Evolutionary conservation across 805 yeast species (phyloP).

Genomic region (Candida cerambycidarum): DNA sequence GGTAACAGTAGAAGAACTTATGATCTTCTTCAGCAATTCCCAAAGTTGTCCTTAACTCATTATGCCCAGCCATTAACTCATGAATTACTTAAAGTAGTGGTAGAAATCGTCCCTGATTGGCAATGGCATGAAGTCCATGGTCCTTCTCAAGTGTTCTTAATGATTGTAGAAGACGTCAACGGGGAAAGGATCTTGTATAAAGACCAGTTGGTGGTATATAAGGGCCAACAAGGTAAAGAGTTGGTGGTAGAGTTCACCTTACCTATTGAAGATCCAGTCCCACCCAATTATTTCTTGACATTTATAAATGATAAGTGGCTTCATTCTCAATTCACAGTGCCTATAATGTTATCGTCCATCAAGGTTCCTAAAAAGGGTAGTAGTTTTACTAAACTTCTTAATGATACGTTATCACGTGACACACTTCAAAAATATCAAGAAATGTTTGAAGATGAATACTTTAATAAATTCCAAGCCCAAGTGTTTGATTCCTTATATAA

Average conservation of each 20-base stretch:
- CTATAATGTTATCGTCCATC: slow-evolving; percentile 55
- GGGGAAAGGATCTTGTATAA: slow-evolving; percentile 70
- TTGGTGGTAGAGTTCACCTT: slow-evolving; percentile 67
- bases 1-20: slow-evolving; percentile 60
- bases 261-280: slow-evolving; percentile 52
- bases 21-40: slow-evolving; percentile 69
- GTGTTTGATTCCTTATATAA: slow-evolving; percentile 59
- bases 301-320: slow-evolving; percentile 84
- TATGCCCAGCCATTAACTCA: slow-evolving; percentile 77
- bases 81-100: slow-evolving; percentile 59
- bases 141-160: slow-evolving; percentile 58
- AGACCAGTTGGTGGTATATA: slow-evolving; percentile 54
- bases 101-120: slow-evolving; percentile 73
- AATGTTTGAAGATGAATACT: slow-evolving; percentile 48
- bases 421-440: slow-evolving; percentile 45
- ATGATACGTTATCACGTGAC: slow-evolving; percentile 49
- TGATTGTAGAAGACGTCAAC: slow-evolving; percentile 79
- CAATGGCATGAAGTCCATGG: slow-evolving; percentile 77
- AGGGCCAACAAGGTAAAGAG: slow-evolving; percentile 50
- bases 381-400: slow-evolving; percentile 56
- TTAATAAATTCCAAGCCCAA: slow-evolving; percentile 77
- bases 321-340: slow-evolving; percentile 63
- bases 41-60: slow-evolving; percentile 59
- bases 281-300: slow-evolving; percentile 72
- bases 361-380: slow-evolving; percentile 64